These are phyloP conservation scores for Cystobasidiaceae sp. DNA, from an alignment of 1,284 basidiomycete species.

Conservation along the genomic window DNA sequence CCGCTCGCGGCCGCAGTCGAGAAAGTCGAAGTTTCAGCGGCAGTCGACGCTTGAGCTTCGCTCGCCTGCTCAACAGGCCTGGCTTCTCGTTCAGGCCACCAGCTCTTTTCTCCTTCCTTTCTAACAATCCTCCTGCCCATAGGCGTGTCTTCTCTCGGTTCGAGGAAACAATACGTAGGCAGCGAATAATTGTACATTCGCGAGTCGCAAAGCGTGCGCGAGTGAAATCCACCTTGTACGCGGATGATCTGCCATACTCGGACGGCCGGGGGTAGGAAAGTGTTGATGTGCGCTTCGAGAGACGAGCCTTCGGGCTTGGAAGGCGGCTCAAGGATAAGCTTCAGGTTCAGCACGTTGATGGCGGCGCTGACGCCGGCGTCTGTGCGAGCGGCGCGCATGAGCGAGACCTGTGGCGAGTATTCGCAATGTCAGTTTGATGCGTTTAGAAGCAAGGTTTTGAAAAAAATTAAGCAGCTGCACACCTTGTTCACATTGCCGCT, in stretches of 20 bases:
- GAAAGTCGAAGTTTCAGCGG: not conserved
- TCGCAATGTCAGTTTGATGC: constrained; percentile 40
- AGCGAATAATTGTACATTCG: constrained; percentile 96
- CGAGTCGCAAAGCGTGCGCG: constrained; percentile 79
- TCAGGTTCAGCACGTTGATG: constrained; percentile 84
- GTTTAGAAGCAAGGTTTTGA: too few species aligned
- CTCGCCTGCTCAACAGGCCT: not conserved
- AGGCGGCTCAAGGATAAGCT: constrained; percentile 74
- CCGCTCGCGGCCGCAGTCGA: constrained; percentile 45
- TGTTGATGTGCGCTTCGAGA: constrained; percentile 60
- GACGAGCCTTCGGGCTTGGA: constrained; percentile 55
- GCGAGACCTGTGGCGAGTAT: constrained; percentile 58
- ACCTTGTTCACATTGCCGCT: constrained; percentile 83
- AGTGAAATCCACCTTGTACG: constrained; percentile 88
- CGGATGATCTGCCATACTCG: constrained; percentile 87
- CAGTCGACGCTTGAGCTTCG: not conserved
- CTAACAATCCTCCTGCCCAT: constrained; percentile 54
- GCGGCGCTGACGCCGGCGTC: constrained; percentile 98
- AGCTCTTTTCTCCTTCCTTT: constrained; percentile 29
- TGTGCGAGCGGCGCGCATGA: constrained; percentile 86
- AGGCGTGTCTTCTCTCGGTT: constrained; percentile 71
- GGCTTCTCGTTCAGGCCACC: constrained; percentile 16
- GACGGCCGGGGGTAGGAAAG: constrained; percentile 80
- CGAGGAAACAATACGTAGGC: constrained; percentile 87
- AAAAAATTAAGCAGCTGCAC: not conserved